phyloP scores from a whole-genome alignment of 306 rosid species.

The Prunus persica region Prunus_persica_NCBIv2 NC_034010.1:24032501-24033000 shows the following conservation, averaged over 20 bases:
- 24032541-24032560: conserved; percentile 1
- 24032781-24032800: conserved; percentile 78
- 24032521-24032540: conserved; percentile 7
- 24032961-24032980: conserved; percentile 96
- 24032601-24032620: conserved; percentile 23
- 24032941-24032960: conserved; percentile 62
- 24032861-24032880: conserved; percentile 60
- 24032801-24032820: conserved; percentile 73
- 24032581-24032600: background rate
- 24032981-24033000: conserved; percentile 60
- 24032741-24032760: conserved; percentile 87
- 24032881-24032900: background rate
- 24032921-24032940: background rate
- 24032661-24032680: conserved; percentile 77
- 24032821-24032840: conserved; percentile 62
- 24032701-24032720: conserved; percentile 71
- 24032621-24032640: conserved; percentile 29
- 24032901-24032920: background rate
- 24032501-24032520: conserved; percentile 24
- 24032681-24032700: conserved; percentile 84
- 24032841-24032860: conserved; percentile 54
- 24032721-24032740: conserved; percentile 79
- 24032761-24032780: conserved; percentile 86
- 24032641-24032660: conserved; percentile 28
- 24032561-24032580: background rate